Base-by-base conservation (phyloP, 495 filamentous ascomycete species). In the Aspergillus olivimuriae region DNA sequence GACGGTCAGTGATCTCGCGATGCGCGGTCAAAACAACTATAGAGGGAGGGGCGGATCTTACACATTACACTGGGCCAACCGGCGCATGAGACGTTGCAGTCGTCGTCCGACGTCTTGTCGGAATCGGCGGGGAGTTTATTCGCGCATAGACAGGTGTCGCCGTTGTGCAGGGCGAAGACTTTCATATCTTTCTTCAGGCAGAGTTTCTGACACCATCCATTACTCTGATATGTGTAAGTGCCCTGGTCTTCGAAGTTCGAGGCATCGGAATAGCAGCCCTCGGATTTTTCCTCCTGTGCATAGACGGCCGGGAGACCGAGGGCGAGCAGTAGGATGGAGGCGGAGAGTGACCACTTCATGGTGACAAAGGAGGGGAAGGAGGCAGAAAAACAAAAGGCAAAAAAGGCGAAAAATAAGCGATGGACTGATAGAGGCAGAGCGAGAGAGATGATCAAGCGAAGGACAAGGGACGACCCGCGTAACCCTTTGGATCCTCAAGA, bases 61-160 rank as follows among this genome's bases (percentile, higher is more conserved):
- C 74, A 77, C 51, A 49, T 70, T 33, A 73, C 63, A 16, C 41
- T 7, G 4, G 58, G 59, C 54, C 60, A 76, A 7, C 73, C 74
- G 33, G 61, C 50, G 49, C 74, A 77, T 6, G 44, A 5, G 10
- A 40, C 52, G 51, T 56, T 61, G 47, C 74, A 77, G 28, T 64
- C 41, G 22, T 47, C 51, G 36, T 55, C 58, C n/a, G 49, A 47
- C 15, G 65, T 61, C 52, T 72, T 67, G 21, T 48, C 51, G n/a
- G 63, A 63, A 14, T 60, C 36, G 16, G 60, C 53, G 5, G 74
- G 74, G 10, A 75, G 21, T 36, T 63, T 50, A 26, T 70, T 51
- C 18, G 72, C 74, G 51, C 74, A 77, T 17, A 65, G 53, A 53
- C 74, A 77, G 41, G 72, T 46, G 1, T 65, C 60, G 14, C 69